These are phyloP conservation scores for Macadamia integrifolia DNA, from an alignment of 164 flowering plant species.

Conservation along the genomic window DNA sequence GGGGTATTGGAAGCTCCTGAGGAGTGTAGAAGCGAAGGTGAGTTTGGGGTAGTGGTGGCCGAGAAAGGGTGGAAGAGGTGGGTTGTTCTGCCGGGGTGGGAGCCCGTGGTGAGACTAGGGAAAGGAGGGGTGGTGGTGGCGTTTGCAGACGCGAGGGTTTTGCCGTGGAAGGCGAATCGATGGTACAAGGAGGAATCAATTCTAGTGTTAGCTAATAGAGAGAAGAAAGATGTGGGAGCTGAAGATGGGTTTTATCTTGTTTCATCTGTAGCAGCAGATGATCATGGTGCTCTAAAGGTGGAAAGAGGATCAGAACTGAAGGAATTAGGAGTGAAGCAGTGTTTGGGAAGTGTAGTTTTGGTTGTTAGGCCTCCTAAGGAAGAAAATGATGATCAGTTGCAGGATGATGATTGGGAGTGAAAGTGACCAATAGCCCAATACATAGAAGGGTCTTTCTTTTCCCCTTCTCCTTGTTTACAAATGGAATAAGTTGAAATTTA, in stretches of 20 bases:
- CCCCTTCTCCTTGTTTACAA: background rate
- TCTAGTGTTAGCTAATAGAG: conserved; percentile 68
- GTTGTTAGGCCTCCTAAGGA: conserved; percentile 87
- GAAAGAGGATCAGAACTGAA: conserved; percentile 62
- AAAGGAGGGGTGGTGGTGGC: conserved; percentile 66
- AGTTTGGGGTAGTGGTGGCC: conserved; percentile 67
- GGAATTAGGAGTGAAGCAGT: conserved; percentile 44
- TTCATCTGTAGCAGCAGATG: conserved; percentile 8
- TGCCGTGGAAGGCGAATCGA: conserved; percentile 84
- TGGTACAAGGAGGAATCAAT: conserved; percentile 67
- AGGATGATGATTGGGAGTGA: conserved; percentile 87
- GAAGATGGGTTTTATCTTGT: conserved; percentile 67
- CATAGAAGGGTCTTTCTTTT: background rate
- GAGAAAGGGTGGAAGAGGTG: conserved; percentile 80
- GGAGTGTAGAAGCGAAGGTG: conserved; percentile 45
- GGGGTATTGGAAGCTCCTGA: conserved; percentile 52
- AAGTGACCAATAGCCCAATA: too few relatives aligned
- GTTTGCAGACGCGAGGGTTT: conserved; percentile 52
- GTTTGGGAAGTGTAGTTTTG: conserved; percentile 69
- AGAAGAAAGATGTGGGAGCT: conserved; percentile 42
- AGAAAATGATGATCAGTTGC: conserved; percentile 46
- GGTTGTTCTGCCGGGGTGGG: conserved; percentile 86
- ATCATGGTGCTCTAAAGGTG: conserved; percentile 43
- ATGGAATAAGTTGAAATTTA: background rate
- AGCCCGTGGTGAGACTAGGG: conserved; percentile 37